Evolutionary conservation across 1,284 basidiomycete genomes (phyloP), one percentile per base, ranked within the genome.

Genomic region (Sphaerobolus stellatus): DNA sequence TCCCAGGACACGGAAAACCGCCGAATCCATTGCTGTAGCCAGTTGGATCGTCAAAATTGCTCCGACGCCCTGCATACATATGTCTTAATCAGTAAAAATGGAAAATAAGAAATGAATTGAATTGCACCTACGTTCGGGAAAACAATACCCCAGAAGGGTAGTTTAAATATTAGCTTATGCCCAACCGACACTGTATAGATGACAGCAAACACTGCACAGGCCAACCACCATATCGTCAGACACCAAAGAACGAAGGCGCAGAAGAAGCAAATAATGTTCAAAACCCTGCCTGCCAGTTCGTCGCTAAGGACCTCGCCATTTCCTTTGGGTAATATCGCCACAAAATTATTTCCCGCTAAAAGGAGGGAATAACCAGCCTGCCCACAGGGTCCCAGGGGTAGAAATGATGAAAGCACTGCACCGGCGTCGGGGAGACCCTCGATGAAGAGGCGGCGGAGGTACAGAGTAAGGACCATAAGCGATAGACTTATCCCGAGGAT

Each of bases 291-390:
- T 4, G 67, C 64, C 2, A 65, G 59, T n/a, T 52, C 48, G 29
- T 60, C 62, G 56, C 69, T 62, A 4, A 68, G 66, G 64, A 73
- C 68, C 58, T 61, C 58, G 33, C 67, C 58, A 34, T 65, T 54
- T 48, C 66, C 50, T 18, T 72, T 63, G 57, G 77, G 78, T 3
- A 81, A 66, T 13, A 81, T 62, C 29, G 68, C 55, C 1, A 71
- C 70, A 14, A 79, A 67, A 52, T 74, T 69, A 33, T 71, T 67
- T 27, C 80, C 80, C 47, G 85, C 73, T 2, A 78, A 61, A 6
- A 86, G 68, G 33, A 86, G 67, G 0, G 79, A 81, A 65, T 79
- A 87, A 1, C 80, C 80, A 24, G 83, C 81, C 59, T 84, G 88
- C 5, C 84, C 87, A 48, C 81, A 75, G 0, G 76, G 77, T 6